Conservation (phyloP, 176 grass and related monocot species). For the Tillandsia leiboldiana region DNA sequence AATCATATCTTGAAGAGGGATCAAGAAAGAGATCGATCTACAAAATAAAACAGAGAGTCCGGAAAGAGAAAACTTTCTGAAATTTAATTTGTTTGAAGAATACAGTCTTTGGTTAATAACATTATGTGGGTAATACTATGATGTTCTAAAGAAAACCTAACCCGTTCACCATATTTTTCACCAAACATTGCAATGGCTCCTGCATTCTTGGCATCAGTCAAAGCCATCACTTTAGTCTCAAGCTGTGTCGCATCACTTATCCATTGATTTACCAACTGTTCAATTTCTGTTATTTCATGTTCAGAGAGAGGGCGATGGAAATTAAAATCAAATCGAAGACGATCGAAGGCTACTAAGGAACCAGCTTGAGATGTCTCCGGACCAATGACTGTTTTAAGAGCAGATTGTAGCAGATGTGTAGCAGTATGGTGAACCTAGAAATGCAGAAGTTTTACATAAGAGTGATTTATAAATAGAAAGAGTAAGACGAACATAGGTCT, state of each 20-base stretch:
- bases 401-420: slow-evolving; percentile 89
- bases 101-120: neutral
- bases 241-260: slow-evolving; percentile 54
- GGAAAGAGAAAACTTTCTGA: too few relatives aligned
- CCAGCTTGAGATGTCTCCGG: slow-evolving; percentile 93
- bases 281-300: slow-evolving; percentile 58
- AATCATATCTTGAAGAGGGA: too few relatives aligned
- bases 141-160: slow-evolving; percentile 19
- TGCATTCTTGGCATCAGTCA: slow-evolving; percentile 84
- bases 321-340: slow-evolving; percentile 92
- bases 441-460: neutral
- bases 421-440: slow-evolving; percentile 90
- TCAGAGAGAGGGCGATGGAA: slow-evolving; percentile 75
- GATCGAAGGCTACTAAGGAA: slow-evolving; percentile 89
- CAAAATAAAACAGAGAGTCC: neutral
- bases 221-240: slow-evolving; percentile 76
- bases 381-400: slow-evolving; percentile 65
- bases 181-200: slow-evolving; percentile 97
- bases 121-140: neutral
- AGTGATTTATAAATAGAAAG: too few relatives aligned
- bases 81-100: too few relatives aligned
- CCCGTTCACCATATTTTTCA: slow-evolving; percentile 91
- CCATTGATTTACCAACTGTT: slow-evolving; percentile 82
- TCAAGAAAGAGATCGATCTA: neutral
- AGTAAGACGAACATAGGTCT: too few relatives aligned